Percentiles rank a stretch among this genome's conserved stretches.
Conservation (phyloP, 2,329 filamentous ascomycete genomes). For the Neophaeococcomyces aloes region DNA sequence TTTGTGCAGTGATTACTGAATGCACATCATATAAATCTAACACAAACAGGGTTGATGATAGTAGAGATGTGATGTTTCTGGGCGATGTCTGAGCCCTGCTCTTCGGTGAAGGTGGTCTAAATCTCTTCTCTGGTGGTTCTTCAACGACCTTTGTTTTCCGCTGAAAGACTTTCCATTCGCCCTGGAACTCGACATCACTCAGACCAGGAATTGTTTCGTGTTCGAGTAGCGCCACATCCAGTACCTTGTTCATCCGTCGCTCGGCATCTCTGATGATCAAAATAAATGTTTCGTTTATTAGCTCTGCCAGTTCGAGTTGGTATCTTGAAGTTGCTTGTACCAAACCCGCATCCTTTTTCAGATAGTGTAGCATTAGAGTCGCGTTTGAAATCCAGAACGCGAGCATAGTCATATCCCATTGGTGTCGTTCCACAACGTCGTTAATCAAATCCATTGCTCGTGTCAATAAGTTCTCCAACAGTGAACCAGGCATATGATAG, state of each 20-base stretch:
- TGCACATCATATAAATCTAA: conserved; percentile 98
- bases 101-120: conserved; percentile 86
- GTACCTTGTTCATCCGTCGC: conserved; percentile 85
- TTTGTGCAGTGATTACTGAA: conserved; percentile 87
- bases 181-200: conserved; percentile 91
- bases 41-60: conserved; percentile 93
- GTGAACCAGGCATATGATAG: conserved; percentile 81
- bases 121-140: conserved; percentile 80
- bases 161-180: conserved; percentile 97
- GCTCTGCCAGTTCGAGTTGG: conserved; percentile 82
- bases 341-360: conserved; percentile 84
- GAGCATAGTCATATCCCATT: conserved; percentile 99
- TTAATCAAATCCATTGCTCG: conserved; percentile 95
- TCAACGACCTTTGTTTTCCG: conserved; percentile 78
- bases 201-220: conserved; percentile 97
- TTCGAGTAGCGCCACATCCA: conserved; percentile 88
- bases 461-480: conserved; percentile 68
- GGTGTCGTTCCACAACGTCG: conserved; percentile 78
- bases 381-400: conserved; percentile 99
- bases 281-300: conserved; percentile 97
- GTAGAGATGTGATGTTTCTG: conserved; percentile 85
- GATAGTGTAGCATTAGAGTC: conserved; percentile 85
- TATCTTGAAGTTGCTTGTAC: conserved; percentile 75
- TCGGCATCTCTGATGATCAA: conserved; percentile 94
- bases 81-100: conserved; percentile 84